Percentiles rank a stretch among this genome's conserved stretches.
Conservation (phyloP, 2,329 filamentous ascomycete species). For the Sclerotiophoma versabilis region DNA sequence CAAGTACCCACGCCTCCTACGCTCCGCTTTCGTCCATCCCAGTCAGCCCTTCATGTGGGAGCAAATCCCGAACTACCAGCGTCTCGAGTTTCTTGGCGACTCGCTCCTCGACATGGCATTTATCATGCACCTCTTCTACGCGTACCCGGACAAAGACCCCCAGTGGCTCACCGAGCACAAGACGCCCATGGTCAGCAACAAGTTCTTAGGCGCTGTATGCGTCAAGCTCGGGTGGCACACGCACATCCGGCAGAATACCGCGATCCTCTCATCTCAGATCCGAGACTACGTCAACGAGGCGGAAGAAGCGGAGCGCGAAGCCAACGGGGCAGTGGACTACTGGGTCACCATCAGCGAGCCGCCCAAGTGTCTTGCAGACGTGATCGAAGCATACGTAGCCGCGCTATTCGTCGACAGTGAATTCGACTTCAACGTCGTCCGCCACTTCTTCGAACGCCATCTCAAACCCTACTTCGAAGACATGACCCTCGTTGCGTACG, state of each 20-base stretch:
- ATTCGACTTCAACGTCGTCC: slow-evolving; percentile 77
- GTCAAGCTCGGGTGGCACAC: slow-evolving; percentile 79
- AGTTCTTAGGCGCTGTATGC: slow-evolving; percentile 84
- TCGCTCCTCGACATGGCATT: slow-evolving; percentile 85
- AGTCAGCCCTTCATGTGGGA: slow-evolving; percentile 79
- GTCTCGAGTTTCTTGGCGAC: slow-evolving; percentile 91
- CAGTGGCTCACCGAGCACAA: slow-evolving; percentile 99
- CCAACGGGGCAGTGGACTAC: slow-evolving; percentile 66
- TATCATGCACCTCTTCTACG: slow-evolving; percentile 81
- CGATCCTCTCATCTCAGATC: slow-evolving; percentile 61
- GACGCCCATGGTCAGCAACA: slow-evolving; percentile 99
- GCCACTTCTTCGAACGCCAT: slow-evolving; percentile 77
- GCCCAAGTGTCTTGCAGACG: slow-evolving; percentile 82
- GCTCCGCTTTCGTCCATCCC: slow-evolving; percentile 87
- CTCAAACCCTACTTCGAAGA: slow-evolving; percentile 82
- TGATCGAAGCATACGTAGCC: slow-evolving; percentile 87
- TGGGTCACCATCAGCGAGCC: slow-evolving; percentile 68
- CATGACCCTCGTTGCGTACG: slow-evolving; percentile 76
- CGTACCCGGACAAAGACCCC: slow-evolving; percentile 80
- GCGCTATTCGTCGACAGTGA: slow-evolving; percentile 89
- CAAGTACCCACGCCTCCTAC: slow-evolving; percentile 74
- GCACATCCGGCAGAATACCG: slow-evolving; percentile 65
- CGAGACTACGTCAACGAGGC: slow-evolving; percentile 65
- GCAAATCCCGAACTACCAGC: slow-evolving; percentile 85
- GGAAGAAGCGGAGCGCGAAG: slow-evolving; percentile 58